phyloP scores from a whole-genome alignment of 768 basidiomycete genomes.

The Suillus americanus region DNA sequence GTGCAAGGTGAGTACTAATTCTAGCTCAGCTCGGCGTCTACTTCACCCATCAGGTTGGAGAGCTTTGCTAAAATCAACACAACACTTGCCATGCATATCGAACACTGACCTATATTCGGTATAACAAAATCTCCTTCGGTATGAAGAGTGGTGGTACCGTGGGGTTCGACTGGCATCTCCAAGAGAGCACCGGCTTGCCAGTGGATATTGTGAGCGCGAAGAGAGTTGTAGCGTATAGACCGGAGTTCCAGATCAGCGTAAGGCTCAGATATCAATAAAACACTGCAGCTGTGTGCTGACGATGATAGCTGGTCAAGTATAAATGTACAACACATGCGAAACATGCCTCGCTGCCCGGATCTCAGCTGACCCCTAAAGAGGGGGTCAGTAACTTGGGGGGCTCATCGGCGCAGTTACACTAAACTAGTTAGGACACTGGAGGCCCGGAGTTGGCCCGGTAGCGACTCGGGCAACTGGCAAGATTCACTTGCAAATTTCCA shows the following conservation, averaged over 20 bases:
- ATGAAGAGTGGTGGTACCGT: not conserved
- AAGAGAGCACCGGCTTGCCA: not conserved
- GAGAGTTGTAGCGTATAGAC: not conserved
- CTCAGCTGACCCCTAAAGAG: not conserved
- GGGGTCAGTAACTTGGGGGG: not conserved
- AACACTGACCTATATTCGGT: constrained; percentile 1
- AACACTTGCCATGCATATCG: constrained; percentile 8
- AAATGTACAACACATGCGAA: not conserved
- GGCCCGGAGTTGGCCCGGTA: not conserved
- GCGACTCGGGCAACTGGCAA: no score
- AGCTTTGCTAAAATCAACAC: constrained; percentile 29
- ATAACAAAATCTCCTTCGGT: not conserved
- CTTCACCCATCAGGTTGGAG: constrained; percentile 6
- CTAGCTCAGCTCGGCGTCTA: constrained; percentile 2
- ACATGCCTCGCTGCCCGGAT: not conserved
- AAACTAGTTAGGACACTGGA: not conserved
- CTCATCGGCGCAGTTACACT: not conserved
- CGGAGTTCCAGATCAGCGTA: not conserved
- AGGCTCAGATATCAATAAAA: not conserved
- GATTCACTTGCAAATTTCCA: no score
- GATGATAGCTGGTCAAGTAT: not conserved
- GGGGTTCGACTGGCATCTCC: constrained; percentile 1
- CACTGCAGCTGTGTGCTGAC: not conserved
- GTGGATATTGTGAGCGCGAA: not conserved
- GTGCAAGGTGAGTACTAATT: constrained; percentile 10